Evolutionary conservation across 2,329 filamentous ascomycete genomes (phyloP).

Genomic region (Madurella mycetomatis): DNA sequence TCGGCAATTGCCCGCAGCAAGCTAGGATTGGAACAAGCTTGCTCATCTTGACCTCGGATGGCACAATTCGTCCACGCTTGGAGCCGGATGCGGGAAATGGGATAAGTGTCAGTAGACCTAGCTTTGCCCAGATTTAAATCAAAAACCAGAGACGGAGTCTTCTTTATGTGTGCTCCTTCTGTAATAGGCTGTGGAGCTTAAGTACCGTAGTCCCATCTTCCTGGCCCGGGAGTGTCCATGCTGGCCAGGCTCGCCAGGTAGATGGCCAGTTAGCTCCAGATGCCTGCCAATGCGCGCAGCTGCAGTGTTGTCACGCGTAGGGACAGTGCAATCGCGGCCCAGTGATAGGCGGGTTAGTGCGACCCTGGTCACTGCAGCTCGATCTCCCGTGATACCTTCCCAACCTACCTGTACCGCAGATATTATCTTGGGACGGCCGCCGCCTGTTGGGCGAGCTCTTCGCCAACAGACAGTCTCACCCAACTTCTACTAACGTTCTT

Average conservation of each 20-base stretch:
- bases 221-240: no score
- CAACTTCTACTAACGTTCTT: conserved; percentile 18
- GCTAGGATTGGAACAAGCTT: background rate
- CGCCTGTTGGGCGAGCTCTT: conserved; percentile 6
- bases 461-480: conserved; percentile 3
- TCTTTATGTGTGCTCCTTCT: no score
- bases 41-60: conserved; percentile 4
- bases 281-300: background rate
- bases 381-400: conserved; percentile 5
- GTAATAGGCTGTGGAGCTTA: no score
- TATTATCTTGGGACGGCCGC: conserved; percentile 7
- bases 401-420: conserved; percentile 1
- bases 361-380: conserved; percentile 1
- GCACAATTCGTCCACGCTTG: conserved; percentile 1
- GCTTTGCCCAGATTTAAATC: no score
- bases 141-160: no score
- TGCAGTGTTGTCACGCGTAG: conserved; percentile 3
- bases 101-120: no score
- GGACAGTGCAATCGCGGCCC: background rate
- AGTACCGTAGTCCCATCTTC: no score
- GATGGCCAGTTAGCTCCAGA: background rate
- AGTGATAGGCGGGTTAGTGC: conserved; percentile 4
- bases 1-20: background rate
- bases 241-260: no score
- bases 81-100: no score